A percentile compares a stretch with the other conserved stretches of the same genome.
Evolutionary conservation across 108 stramenopile species (phyloP).

Genomic region (Nitzschia putrida): DNA sequence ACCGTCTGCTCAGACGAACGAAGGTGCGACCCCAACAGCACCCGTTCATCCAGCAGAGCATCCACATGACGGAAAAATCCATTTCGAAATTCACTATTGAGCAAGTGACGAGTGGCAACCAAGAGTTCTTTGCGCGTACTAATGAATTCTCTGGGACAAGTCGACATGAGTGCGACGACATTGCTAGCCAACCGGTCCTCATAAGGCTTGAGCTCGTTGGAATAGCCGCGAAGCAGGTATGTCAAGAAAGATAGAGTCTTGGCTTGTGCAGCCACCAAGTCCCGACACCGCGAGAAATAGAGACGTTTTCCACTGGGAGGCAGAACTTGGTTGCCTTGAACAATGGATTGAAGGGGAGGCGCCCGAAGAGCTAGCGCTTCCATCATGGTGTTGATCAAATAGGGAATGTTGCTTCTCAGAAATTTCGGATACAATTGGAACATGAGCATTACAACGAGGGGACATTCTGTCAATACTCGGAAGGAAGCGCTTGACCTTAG

Average conservation of each 20-base stretch:
- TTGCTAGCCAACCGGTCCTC: slow-evolving; percentile 75
- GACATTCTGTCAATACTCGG: slow-evolving; percentile 89
- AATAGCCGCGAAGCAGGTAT: slow-evolving; percentile 78
- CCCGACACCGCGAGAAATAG: slow-evolving; percentile 57
- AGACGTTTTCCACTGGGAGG: slow-evolving; percentile 37
- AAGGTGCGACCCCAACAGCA: slow-evolving; percentile 60
- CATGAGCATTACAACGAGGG: slow-evolving; percentile 89
- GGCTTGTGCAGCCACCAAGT: slow-evolving; percentile 83
- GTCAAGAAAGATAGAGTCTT: slow-evolving; percentile 92
- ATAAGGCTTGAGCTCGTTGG: slow-evolving; percentile 78
- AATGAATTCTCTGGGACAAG: slow-evolving; percentile 81
- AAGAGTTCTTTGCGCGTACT: slow-evolving; percentile 86
- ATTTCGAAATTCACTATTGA: slow-evolving; percentile 87
- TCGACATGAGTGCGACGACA: slow-evolving; percentile 79
- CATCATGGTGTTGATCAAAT: slow-evolving; percentile 88
- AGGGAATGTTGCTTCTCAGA: slow-evolving; percentile 77
- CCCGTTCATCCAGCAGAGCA: slow-evolving; percentile 85
- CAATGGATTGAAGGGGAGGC: slow-evolving; percentile 47
- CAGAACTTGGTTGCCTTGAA: slow-evolving; percentile 23
- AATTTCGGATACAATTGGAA: slow-evolving; percentile 91
- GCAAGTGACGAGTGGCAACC: slow-evolving; percentile 87
- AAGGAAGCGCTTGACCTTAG: slow-evolving; percentile 68
- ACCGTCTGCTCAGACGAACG: slow-evolving; percentile 56
- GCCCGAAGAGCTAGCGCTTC: slow-evolving; percentile 77
- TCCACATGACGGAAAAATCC: slow-evolving; percentile 90